Base-by-base conservation (phyloP, 2,329 filamentous ascomycete species). In the Alternaria alternata region DNA sequence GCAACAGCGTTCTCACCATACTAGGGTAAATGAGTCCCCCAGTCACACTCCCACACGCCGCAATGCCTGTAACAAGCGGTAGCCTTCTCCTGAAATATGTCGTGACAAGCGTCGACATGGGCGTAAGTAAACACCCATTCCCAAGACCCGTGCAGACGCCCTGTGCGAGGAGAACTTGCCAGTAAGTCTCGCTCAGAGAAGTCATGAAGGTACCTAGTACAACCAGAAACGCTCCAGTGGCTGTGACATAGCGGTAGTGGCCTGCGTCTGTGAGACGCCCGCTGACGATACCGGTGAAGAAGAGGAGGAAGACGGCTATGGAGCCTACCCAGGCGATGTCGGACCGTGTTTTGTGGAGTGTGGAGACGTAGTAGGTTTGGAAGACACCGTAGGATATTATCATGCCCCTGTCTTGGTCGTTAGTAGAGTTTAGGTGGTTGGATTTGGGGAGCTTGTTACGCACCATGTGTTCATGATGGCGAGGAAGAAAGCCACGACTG, bases 261-360 rank as follows among this genome's bases (percentile, higher is more conserved):
- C 83, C 83, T 6, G 81, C 81, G 71, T 85, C 83, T 0, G 80
- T 80, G 7, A 81, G 79, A 6, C 82, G 80, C 7, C 83, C 83
- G 1, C 77, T 76, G 39, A 84, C 71, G 8, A 79, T 73, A 2
- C 81, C 81, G n/a, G 82, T 63, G 43, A 82, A 70, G 54, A 84
- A 78, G 0, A 83, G 71, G 6, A 84, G 64, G 57, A 79, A 84
- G 11, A 80, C 78, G 61, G 85, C 82, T 12, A 84, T 70, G 38
- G 80, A 81, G 1, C 83, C 83, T 1, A 85, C 79, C 83, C 83
- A 85, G 2, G 81, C 80, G 34, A 85, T 80, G 39, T 80, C 76
- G 1, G 82, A 83, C 63, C 6, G 80, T 76, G 24, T 81, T 81
- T 30, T 74, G 16, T 61, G 41, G 14, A 75, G 52, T 2, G 51